Base-by-base conservation (phyloP, 2,329 filamentous ascomycete genomes). In the Sporothrix euskadiensis region DNA sequence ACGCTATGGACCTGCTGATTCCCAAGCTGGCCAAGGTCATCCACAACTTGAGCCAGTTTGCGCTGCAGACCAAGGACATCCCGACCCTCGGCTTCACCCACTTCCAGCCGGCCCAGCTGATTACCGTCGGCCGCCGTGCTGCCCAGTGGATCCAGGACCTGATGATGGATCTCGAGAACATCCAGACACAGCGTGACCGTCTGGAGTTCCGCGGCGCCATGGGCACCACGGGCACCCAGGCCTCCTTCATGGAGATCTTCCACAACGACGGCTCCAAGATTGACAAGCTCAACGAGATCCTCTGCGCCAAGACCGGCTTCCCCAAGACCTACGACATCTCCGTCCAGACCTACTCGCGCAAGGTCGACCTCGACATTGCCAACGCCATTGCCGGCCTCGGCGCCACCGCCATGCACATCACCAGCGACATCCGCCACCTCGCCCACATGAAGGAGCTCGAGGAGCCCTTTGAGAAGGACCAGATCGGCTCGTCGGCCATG, bases 301-400 rank as follows among this genome's bases (percentile, higher is more conserved):
- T 89, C 8, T 89, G 87, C 80, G 71, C 85, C 73, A 88, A 88
- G 79, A 80, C 83, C 49, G 86, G 85, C n/a, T 90, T 90, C 80
- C 80, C 83, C 0, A 78, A 74, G 35, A 83, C 81, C 78, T 88
- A 87, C 75, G 86, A 87, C 75, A 88, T 94, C 74, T 91, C 90
- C 8, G 89, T 89, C 26, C 92, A 94, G 79, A 85, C 84, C 5
- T 84, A 84, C 74, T 77, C 74, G 4, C 88, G 93, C 75, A 96
- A 96, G 83, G 90, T 97, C 72, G 94, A 98, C 80, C 85, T 92
- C 56, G 86, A 91, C 73, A 85, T 97, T n/a, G 88, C 90, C 78
- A 94, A 96, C 79, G 93, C 92, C n/a, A 85, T 97, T 47, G 86
- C 88, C 44, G 92, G 90, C 0, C 89, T 97, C 70, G 94, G 92